Evolutionary conservation across 306 rosid genomes (phyloP).

Genomic region (Hylodesmum podocarpum): DNA sequence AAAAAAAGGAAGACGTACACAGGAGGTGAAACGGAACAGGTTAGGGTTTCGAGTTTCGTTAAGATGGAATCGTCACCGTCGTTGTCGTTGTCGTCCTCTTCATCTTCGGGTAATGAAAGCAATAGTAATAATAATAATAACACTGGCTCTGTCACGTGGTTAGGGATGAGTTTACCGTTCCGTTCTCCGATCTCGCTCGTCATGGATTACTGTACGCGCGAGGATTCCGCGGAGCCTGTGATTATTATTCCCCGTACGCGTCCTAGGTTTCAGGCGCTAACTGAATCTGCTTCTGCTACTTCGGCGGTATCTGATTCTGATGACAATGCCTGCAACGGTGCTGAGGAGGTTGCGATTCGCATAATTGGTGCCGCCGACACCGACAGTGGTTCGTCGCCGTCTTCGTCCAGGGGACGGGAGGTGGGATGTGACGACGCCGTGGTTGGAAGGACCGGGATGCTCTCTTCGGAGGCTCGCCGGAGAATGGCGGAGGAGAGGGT

Average conservation of each 20-base stretch:
- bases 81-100: neutral
- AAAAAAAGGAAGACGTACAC: neutral
- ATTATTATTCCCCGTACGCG: constrained; percentile 36
- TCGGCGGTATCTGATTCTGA: neutral
- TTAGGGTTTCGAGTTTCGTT: constrained; percentile 30
- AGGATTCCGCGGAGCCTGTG: constrained; percentile 25
- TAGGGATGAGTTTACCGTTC: constrained; percentile 45
- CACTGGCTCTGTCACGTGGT: constrained; percentile 15
- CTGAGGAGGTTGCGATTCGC: constrained; percentile 65
- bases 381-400: constrained; percentile 17
- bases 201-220: constrained; percentile 56
- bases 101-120: neutral
- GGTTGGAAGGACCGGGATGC: too few relatives aligned
- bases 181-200: constrained; percentile 56
- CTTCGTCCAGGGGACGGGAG: constrained; percentile 26
- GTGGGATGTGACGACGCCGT: too few relatives aligned
- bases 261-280: constrained; percentile 15
- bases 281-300: neutral
- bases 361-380: constrained; percentile 56
- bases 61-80: constrained; percentile 37
- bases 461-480: constrained; percentile 28
- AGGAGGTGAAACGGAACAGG: neutral
- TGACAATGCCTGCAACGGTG: constrained; percentile 31
- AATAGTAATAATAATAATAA: neutral
- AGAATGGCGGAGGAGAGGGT: constrained; percentile 45